These are phyloP conservation scores for Annulohypoxylon moriforme DNA, from an alignment of 495 filamentous ascomycete genomes.

Conservation along the genomic window DNA sequence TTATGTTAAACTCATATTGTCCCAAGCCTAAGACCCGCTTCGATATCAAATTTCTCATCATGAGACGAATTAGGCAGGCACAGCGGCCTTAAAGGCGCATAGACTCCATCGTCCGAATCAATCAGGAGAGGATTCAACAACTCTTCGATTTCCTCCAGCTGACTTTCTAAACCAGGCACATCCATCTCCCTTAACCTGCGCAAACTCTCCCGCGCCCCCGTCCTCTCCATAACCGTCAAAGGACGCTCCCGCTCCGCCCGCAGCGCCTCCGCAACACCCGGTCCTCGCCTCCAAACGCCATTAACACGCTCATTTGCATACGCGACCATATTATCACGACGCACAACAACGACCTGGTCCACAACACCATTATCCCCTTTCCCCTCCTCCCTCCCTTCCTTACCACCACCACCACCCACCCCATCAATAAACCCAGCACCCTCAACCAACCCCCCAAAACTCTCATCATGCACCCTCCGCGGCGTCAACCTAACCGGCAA, in stretches of 20 bases:
- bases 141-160: slow-evolving; percentile 47
- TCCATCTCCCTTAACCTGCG: slow-evolving; percentile 37
- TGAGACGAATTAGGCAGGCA: slow-evolving; percentile 15
- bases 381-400: slow-evolving; percentile 33
- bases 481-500: slow-evolving; percentile 53
- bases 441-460: slow-evolving; percentile 44
- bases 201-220: slow-evolving; percentile 36
- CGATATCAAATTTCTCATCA: slow-evolving; percentile 14
- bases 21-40: slow-evolving; percentile 23
- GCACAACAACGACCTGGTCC: slow-evolving; percentile 46
- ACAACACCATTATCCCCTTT: too few relatives aligned
- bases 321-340: slow-evolving; percentile 38
- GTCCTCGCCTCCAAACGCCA: slow-evolving; percentile 17
- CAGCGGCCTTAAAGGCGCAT: slow-evolving; percentile 19
- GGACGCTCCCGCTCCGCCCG: slow-evolving; percentile 43
- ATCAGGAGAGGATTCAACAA: slow-evolving; percentile 35
- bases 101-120: slow-evolving; percentile 25
- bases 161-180: slow-evolving; percentile 39
- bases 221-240: slow-evolving; percentile 41
- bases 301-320: slow-evolving; percentile 38
- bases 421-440: slow-evolving; percentile 50
- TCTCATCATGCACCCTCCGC: slow-evolving; percentile 52
- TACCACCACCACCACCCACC: too few relatives aligned
- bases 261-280: slow-evolving; percentile 29
- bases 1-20: background rate